phyloP scores from a whole-genome alignment of 2,329 filamentous ascomycete genomes.

The Corynespora cassiicola region DNA sequence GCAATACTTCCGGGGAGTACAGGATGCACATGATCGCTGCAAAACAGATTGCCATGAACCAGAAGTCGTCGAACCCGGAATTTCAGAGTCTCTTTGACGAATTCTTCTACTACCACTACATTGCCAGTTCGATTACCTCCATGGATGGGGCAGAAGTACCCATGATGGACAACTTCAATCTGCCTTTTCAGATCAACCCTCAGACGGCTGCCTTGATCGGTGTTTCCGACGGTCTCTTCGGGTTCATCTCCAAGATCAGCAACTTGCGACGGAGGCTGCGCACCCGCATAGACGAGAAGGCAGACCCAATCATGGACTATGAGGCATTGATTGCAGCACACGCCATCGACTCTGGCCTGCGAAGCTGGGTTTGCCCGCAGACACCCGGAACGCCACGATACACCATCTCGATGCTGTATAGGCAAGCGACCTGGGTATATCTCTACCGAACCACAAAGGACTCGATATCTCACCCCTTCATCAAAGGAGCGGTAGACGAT shows the following conservation, averaged over 20 bases:
- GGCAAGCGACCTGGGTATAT: constrained; percentile 69
- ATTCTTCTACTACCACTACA: constrained; percentile 85
- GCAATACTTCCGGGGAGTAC: constrained; percentile 72
- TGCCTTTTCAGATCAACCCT: constrained; percentile 63
- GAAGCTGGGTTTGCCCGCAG: constrained; percentile 73
- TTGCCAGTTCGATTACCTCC: constrained; percentile 64
- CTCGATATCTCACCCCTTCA: constrained; percentile 61
- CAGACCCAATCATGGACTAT: constrained; percentile 76
- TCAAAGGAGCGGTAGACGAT: constrained; percentile 64
- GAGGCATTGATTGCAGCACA: constrained; percentile 74
- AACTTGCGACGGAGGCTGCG: constrained; percentile 77
- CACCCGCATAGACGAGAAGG: constrained; percentile 65
- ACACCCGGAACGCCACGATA: constrained; percentile 59
- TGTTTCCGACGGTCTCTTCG: constrained; percentile 81
- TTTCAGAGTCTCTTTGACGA: constrained; percentile 76
- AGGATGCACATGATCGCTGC: constrained; percentile 81
- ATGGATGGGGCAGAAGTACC: constrained; percentile 60
- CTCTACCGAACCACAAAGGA: constrained; percentile 66
- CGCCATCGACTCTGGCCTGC: constrained; percentile 76
- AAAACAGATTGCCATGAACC: constrained; percentile 68
- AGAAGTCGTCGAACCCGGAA: constrained; percentile 67
- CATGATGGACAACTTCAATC: constrained; percentile 59
- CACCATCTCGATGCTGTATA: constrained; percentile 65
- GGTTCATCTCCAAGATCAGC: constrained; percentile 79
- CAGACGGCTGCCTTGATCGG: constrained; percentile 72